Conservation (phyloP, 1,139 yeast species). For the Eremothecium cymbalariae region DNA sequence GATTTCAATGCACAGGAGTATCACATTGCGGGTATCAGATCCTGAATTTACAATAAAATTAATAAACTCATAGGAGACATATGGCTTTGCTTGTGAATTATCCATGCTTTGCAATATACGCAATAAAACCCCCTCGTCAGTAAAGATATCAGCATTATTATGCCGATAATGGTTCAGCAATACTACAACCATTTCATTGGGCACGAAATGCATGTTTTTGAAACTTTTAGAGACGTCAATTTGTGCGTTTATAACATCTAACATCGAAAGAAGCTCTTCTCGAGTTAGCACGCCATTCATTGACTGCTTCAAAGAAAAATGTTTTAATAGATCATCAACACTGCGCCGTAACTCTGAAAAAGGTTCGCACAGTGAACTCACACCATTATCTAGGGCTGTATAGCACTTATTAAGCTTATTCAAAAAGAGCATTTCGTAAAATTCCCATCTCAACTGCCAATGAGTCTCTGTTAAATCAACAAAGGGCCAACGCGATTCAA, state of each 20-base stretch:
- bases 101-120: slow-evolving; percentile 18
- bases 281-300: slow-evolving; percentile 15
- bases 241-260: slow-evolving; percentile 13
- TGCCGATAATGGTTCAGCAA: slow-evolving; percentile 16
- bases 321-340: slow-evolving; percentile 9
- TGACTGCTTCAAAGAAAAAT: slow-evolving; percentile 19
- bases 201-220: slow-evolving; percentile 11
- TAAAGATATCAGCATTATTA: slow-evolving; percentile 13
- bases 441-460: slow-evolving; percentile 7
- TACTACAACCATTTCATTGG: slow-evolving; percentile 15
- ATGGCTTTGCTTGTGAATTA: slow-evolving; percentile 11
- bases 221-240: slow-evolving; percentile 1
- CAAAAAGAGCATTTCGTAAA: slow-evolving; percentile 7
- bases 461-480: slow-evolving; percentile 5
- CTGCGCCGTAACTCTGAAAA: neutral
- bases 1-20: neutral
- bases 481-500: slow-evolving; percentile 4
- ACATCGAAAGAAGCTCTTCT: slow-evolving; percentile 19
- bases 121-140: slow-evolving; percentile 17
- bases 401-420: neutral
- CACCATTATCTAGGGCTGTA: neutral
- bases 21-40: neutral
- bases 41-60: slow-evolving; percentile 12
- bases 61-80: slow-evolving; percentile 18
- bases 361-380: too few species aligned